A percentile compares a stretch with the other conserved stretches of the same genome.
Evolutionary conservation across 2,329 filamentous ascomycete species (phyloP).

Genomic region (Metarhizium sp.): DNA sequence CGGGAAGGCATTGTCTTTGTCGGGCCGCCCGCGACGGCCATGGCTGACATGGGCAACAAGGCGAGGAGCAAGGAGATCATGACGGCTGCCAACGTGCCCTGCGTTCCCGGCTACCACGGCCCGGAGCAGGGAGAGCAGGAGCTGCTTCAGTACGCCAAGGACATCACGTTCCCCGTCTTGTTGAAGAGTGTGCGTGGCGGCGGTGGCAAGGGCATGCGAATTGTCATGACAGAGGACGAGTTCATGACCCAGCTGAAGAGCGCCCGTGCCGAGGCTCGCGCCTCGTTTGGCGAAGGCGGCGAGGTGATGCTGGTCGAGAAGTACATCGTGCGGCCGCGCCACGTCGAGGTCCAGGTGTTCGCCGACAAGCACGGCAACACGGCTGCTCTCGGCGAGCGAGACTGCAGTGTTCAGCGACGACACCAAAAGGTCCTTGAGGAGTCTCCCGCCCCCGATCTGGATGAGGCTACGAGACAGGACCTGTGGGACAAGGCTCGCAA

Average conservation of each 20-base stretch:
- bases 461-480: slow-evolving; percentile 47
- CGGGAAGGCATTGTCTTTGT: slow-evolving; percentile 91
- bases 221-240: slow-evolving; percentile 58
- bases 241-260: slow-evolving; percentile 62
- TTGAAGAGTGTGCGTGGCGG: slow-evolving; percentile 75
- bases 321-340: slow-evolving; percentile 69
- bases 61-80: slow-evolving; percentile 93
- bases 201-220: slow-evolving; percentile 78
- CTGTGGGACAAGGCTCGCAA: slow-evolving; percentile 58
- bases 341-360: slow-evolving; percentile 88
- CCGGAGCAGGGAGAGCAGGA: slow-evolving; percentile 60
- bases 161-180: slow-evolving; percentile 60
- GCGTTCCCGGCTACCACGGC: slow-evolving; percentile 93
- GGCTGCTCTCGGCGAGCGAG: slow-evolving; percentile 76
- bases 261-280: slow-evolving; percentile 65
- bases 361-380: slow-evolving; percentile 72
- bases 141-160: slow-evolving; percentile 59
- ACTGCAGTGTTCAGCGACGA: slow-evolving; percentile 77
- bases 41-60: slow-evolving; percentile 88
- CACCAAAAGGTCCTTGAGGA: slow-evolving; percentile 92
- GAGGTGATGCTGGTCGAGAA: slow-evolving; percentile 78
- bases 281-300: slow-evolving; percentile 71
- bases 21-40: slow-evolving; percentile 75
- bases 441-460: slow-evolving; percentile 65
- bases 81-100: slow-evolving; percentile 88